These are phyloP conservation scores for Cryptococcus sp. DNA, from an alignment of 1,284 basidiomycete species.

Conservation along the genomic window DNA sequence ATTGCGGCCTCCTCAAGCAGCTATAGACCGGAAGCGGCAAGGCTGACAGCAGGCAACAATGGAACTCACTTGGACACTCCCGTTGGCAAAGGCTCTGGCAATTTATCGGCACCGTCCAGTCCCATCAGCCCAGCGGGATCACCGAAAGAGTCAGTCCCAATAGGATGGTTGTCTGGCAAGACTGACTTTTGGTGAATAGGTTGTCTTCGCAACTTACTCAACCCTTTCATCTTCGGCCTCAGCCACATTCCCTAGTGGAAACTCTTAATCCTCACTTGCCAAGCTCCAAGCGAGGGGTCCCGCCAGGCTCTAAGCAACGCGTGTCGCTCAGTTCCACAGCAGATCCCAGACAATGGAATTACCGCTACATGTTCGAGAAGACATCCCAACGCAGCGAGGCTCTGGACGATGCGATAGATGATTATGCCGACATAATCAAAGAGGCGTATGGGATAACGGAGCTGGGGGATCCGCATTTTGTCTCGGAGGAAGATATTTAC, in stretches of 20 bases:
- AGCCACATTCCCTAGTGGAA: slow-evolving; percentile 46
- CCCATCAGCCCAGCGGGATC: slow-evolving; percentile 40
- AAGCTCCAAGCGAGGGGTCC: slow-evolving; percentile 15
- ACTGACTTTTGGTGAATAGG: slow-evolving; percentile 4
- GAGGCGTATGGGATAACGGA: slow-evolving; percentile 70
- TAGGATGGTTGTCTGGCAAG: background rate
- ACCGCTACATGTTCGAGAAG: slow-evolving; percentile 93
- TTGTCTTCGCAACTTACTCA: slow-evolving; percentile 25
- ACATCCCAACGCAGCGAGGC: slow-evolving; percentile 74
- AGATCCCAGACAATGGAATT: slow-evolving; percentile 42
- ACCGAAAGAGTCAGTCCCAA: slow-evolving; percentile 17
- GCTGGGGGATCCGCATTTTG: slow-evolving; percentile 72
- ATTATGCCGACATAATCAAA: slow-evolving; percentile 71
- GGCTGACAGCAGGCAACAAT: slow-evolving; percentile 15
- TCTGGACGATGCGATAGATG: slow-evolving; percentile 82
- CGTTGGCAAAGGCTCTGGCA: slow-evolving; percentile 15
- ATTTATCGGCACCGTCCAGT: slow-evolving; percentile 29
- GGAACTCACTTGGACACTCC: slow-evolving; percentile 25
- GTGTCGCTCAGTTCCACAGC: slow-evolving; percentile 31
- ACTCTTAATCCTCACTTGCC: slow-evolving; percentile 51
- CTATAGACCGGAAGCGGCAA: slow-evolving; percentile 32
- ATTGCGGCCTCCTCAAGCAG: slow-evolving; percentile 28
- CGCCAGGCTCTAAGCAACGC: slow-evolving; percentile 24
- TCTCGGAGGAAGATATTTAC: slow-evolving; percentile 73
- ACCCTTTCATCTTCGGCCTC: slow-evolving; percentile 42